Evolutionary conservation across 179 eudicot species (phyloP), one percentile per base, ranked within the genome.

Genomic region (Patellifolia procumbens): DNA sequence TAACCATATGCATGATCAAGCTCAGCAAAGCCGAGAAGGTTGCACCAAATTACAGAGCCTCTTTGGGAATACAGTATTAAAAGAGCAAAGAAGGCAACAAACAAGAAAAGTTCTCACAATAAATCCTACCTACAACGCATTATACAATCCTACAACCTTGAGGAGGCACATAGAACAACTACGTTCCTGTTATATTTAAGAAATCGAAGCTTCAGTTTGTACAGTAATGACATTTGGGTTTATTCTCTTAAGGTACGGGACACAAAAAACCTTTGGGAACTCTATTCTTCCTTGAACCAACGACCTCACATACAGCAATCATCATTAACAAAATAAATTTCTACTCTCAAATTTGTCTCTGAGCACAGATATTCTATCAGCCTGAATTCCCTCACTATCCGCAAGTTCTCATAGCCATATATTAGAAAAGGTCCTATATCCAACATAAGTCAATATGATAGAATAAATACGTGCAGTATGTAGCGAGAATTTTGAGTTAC

Each of bases 1-100:
- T 15, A 62, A 63, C 34, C 20, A 29, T 73, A 28, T 29, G 56
- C 43, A 11, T 46, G 68, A 58, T 58, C 60, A 73, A 66, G 51
- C 67, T 55, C 58, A 3, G n/a, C 55, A 68, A 56, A 49, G 22
- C 51, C 58, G 20, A 22, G 76, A 64, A 31, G 31, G 34, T 43
- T 60, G 60, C 22, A 49, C 61, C 31, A 31, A 22, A 4, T 59
- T 59, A n/a, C 42, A 9, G 26, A 28, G 12, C 60, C 42, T 28
- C 46, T 76, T 76, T 26, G 7, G 42, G 31, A 76, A 60, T 26
- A 59, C 70, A 46, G 24, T n/a, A 0, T n/a, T 53, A 43, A 2
- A 26, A 31, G 11, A 8, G 58, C 60, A 60, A n/a, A 24, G 58
- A 49, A 61, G 63, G 15, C 78, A 32, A 39, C 52, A 3, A 29